Base-by-base conservation (phyloP, 2,329 filamentous ascomycete genomes). In the Rutstroemia sp. region DNA sequence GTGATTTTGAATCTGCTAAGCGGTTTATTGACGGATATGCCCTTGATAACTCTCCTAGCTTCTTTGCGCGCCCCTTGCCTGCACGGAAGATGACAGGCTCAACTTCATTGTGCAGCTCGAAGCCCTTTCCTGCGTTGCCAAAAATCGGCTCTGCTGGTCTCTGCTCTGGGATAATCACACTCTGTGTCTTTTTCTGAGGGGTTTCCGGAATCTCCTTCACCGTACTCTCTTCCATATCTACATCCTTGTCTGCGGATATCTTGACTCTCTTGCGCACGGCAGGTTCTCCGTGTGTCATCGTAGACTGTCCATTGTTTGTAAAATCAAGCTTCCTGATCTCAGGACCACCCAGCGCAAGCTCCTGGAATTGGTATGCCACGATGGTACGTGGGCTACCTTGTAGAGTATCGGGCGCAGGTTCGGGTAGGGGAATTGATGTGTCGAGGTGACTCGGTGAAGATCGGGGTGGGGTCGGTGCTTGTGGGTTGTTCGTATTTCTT, bases 331-430 rank as follows among this genome's bases (percentile, higher is more conserved):
- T 63, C 21, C 53, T 61, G 12, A 64, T 56, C 5, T 51, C 53
- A 1, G 54, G 54, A 9, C 54, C 56, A 45, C 63, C 25, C 12
- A 70, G 48, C n/a, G 64, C 60, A 30, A 70, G 54, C 8, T 61
- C 65, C 57, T 68, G 64, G 36, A 70, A 67, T 40, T 64, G 60
- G 50, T 66, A 64, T 19, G 67, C 65, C 4, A 69, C 66, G 54
- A 64, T 68, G 19, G 67, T 65, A 8, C 67, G 60, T 17, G 67
- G 67, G 54, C 64, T 67, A 1, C 60, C 60, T 19, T 51, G 46
- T 7, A 48, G 44, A 19, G 19, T 17, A 8, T 54, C 50, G 12
- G 38, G 36, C 19, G 51, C 52, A 38, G 59, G 54, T 8, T 58
- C 44, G 27, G 60, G 39, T 49, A 39, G 52, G 46, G 30, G 2